A percentile compares a stretch with the other conserved stretches of the same genome.
These are phyloP conservation scores for Schizonepeta tenuifolia DNA, from an alignment of 257 asterid genomes.

Conservation along the genomic window DNA sequence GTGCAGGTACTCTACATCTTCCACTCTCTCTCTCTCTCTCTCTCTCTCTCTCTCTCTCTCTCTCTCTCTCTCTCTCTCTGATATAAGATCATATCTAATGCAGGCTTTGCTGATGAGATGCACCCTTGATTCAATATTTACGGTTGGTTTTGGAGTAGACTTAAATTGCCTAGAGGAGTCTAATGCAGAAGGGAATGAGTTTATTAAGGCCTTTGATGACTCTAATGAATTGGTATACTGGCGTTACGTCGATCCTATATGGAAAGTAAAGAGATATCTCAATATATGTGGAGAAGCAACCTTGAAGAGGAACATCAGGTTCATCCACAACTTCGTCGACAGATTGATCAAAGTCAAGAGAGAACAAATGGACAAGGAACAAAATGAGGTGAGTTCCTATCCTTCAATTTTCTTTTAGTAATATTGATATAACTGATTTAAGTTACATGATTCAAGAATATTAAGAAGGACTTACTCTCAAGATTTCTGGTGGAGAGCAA, in stretches of 20 bases:
- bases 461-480: constrained; percentile 74
- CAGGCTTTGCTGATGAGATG: constrained; percentile 74
- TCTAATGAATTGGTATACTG: constrained; percentile 60
- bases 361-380: constrained; percentile 42
- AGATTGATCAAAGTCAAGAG: constrained; percentile 56
- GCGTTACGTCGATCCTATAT: constrained; percentile 68
- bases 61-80: neutral
- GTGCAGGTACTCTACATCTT: constrained; percentile 49
- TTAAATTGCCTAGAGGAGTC: constrained; percentile 61
- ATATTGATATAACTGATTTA: neutral
- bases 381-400: constrained; percentile 38
- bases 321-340: constrained; percentile 59
- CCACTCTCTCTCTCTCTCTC: neutral
- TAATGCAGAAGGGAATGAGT: constrained; percentile 47
- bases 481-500: constrained; percentile 66
- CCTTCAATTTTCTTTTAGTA: neutral
- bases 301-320: constrained; percentile 55
- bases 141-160: constrained; percentile 82
- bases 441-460: constrained; percentile 46
- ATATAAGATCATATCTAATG: neutral
- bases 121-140: constrained; percentile 72
- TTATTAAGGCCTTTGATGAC: constrained; percentile 76
- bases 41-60: neutral
- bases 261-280: constrained; percentile 63
- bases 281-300: constrained; percentile 62